Percentiles rank a stretch among this genome's conserved stretches.
phyloP scores from a whole-genome alignment of 2,329 filamentous ascomycete genomes.

The Penicillium sp. region DNA sequence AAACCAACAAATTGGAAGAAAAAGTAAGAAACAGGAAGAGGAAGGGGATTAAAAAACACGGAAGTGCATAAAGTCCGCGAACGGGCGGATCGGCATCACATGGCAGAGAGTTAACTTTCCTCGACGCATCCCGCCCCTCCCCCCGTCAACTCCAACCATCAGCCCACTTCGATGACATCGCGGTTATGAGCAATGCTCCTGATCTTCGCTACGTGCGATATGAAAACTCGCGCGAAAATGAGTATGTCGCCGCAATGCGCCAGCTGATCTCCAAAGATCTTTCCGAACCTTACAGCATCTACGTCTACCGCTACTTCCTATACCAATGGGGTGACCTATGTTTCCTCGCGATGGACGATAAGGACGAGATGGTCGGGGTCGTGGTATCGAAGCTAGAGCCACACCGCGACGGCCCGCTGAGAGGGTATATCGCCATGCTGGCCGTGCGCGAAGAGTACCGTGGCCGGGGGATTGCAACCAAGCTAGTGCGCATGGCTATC shows the following conservation, averaged over 20 bases:
- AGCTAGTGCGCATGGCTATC: slow-evolving; percentile 83
- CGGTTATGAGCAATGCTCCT: slow-evolving; percentile 36
- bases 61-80: slow-evolving; percentile 10
- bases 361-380: slow-evolving; percentile 69
- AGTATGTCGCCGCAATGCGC: slow-evolving; percentile 79
- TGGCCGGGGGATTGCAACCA: slow-evolving; percentile 82
- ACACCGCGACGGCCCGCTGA: slow-evolving; percentile 78
- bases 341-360: slow-evolving; percentile 68
- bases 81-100: slow-evolving; percentile 26
- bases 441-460: slow-evolving; percentile 80
- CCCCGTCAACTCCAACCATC: slow-evolving; percentile 2
- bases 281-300: slow-evolving; percentile 98
- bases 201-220: slow-evolving; percentile 59
- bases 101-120: slow-evolving; percentile 16
- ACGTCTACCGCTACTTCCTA: slow-evolving; percentile 96
- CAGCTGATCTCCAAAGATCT: slow-evolving; percentile 93
- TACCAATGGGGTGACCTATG: slow-evolving; percentile 98
- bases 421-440: slow-evolving; percentile 98
- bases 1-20: background rate
- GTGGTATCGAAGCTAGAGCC: slow-evolving; percentile 92
- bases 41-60: slow-evolving; percentile 5
- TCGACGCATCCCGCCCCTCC: background rate
- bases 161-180: slow-evolving; percentile 16
- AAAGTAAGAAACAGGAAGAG: slow-evolving; percentile 6
- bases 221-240: slow-evolving; percentile 57